A percentile compares a stretch with the other conserved stretches of the same genome.
Evolutionary conservation across 2,329 filamentous ascomycete genomes (phyloP).

Genomic region (Aspergillus sp.): DNA sequence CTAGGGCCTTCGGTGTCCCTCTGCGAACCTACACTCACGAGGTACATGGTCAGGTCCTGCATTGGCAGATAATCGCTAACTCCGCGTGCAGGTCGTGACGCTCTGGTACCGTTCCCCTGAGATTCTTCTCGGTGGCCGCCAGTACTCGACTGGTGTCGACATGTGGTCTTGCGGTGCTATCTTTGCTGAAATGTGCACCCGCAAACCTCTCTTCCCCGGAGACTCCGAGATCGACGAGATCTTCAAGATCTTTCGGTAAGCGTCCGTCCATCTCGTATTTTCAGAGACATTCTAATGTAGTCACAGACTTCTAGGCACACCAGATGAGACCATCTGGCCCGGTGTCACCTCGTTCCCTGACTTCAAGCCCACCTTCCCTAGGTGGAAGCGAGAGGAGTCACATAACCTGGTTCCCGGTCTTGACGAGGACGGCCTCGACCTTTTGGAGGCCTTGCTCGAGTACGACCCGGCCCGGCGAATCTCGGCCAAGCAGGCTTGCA

Average conservation of each 20-base stretch:
- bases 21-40: slow-evolving; percentile 92
- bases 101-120: slow-evolving; percentile 92
- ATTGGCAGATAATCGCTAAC: slow-evolving; percentile 16
- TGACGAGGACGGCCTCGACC: slow-evolving; percentile 61
- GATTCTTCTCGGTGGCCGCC: slow-evolving; percentile 85
- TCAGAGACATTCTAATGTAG: slow-evolving; percentile 22
- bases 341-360: slow-evolving; percentile 94
- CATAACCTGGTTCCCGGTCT: slow-evolving; percentile 71
- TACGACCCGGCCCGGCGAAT: slow-evolving; percentile 87
- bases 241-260: slow-evolving; percentile 89
- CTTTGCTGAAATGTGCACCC: slow-evolving; percentile 95
- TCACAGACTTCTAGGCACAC: slow-evolving; percentile 76
- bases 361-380: slow-evolving; percentile 90
- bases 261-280: neutral
- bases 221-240: slow-evolving; percentile 94
- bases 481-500: slow-evolving; percentile 84
- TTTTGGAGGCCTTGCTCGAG: slow-evolving; percentile 71
- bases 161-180: slow-evolving; percentile 97
- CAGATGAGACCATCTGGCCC: slow-evolving; percentile 80
- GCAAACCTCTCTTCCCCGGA: slow-evolving; percentile 88
- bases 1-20: slow-evolving; percentile 87
- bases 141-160: slow-evolving; percentile 92
- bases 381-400: slow-evolving; percentile 76
- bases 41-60: slow-evolving; percentile 43
- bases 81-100: slow-evolving; percentile 71